Evolutionary conservation across 345 rosid species (phyloP), one percentile per base, ranked within the genome.

Genomic region (Hypericum androsaemum): DNA sequence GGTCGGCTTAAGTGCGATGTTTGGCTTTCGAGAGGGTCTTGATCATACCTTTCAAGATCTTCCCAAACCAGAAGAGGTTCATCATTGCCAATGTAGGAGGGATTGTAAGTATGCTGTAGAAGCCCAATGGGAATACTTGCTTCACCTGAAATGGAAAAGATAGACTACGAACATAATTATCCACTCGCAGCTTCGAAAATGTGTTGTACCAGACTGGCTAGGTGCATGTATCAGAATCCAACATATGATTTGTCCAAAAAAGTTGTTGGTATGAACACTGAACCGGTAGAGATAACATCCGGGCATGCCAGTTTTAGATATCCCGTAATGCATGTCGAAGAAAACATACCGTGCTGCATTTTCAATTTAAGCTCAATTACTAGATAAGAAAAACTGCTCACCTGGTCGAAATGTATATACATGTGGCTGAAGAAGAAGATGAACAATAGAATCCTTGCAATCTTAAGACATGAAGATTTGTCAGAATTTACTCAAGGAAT

Each of bases 51-150:
- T 69, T 82, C 16, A 74, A 60, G 36, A 84, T 84, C 74, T 88
- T 88, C 83, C 84, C 80, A 62, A 84, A 84, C 95, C 97, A 88
- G 9, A 75, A 15, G 38, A 70, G 40, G 57, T 88, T 88, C 95
- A 84, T 79, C 13, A 64, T 6, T 37, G 74, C 61, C 64, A 88
- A 40, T 8, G 61, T 12, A 0, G 80, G 68, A 41, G 90, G 63
- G 56, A 79, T 72, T 12, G 60, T 40, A 17, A 88, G 74, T 71
- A 88, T 47, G 67, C 84, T 77, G 63, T 82, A 88, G 68, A 77
- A 82, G 22, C 95, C 95, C 57, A 82, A 39, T 6, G 87, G 78
- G 64, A 84, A 84, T 6, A 84, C 69, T 60, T 65, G 53, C 62
- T 63, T 82, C 64, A 82, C 90, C 97, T 84, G 78, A 47, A 58